Percentiles rank a stretch among this genome's conserved stretches.
Evolutionary conservation across 441 rosid species (phyloP).

Genomic region (Erodium texanum): DNA sequence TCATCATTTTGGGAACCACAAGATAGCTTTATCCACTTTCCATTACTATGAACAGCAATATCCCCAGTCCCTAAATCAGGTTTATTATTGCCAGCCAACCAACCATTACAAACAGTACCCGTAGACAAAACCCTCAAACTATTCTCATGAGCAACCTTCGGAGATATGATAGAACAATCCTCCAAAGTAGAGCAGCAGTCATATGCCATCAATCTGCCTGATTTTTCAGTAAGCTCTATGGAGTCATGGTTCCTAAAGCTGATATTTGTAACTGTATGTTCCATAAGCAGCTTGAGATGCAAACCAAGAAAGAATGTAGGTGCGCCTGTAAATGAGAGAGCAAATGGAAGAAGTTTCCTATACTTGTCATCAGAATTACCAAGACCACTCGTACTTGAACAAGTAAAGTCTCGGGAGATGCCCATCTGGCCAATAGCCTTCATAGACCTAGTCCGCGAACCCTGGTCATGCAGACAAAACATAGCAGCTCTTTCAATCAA

Average conservation of each 20-base stretch:
- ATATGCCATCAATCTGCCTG: conserved; percentile 5
- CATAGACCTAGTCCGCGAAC: conserved; percentile 32
- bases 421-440: conserved; percentile 24
- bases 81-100: conserved; percentile 23
- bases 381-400: conserved; percentile 13
- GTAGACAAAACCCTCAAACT: conserved; percentile 16
- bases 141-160: conserved; percentile 24
- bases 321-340: conserved; percentile 47
- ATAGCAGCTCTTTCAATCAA: conserved; percentile 13
- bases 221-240: conserved; percentile 27
- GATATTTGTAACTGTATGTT: conserved; percentile 27
- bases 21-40: conserved; percentile 13
- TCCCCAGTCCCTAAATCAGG: conserved; percentile 19
- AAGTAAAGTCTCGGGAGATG: conserved; percentile 27
- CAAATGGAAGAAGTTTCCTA: conserved; percentile 32
- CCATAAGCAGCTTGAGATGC: conserved; percentile 62
- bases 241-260: conserved; percentile 34
- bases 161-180: conserved; percentile 22
- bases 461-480: conserved; percentile 31
- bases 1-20: conserved; percentile 22
- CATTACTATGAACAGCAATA: conserved; percentile 17
- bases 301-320: conserved; percentile 48
- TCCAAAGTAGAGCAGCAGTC: conserved; percentile 19
- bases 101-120: conserved; percentile 22
- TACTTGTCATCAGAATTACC: conserved; percentile 26